These are phyloP conservation scores for Arthrobotrys musiformis DNA, from an alignment of 2,329 filamentous ascomycete species.

Conservation along the genomic window DNA sequence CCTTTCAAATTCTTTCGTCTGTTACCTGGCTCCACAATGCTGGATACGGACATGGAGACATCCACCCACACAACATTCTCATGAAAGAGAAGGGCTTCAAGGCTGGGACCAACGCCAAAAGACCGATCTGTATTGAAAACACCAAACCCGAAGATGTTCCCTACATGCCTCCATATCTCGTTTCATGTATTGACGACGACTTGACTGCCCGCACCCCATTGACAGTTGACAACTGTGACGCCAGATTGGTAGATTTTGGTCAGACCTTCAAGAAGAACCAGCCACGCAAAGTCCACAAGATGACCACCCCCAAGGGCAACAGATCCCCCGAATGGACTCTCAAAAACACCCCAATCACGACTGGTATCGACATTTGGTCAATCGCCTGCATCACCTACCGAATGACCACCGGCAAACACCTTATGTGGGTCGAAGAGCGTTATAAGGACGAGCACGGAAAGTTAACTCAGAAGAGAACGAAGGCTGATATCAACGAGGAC, in stretches of 20 bases:
- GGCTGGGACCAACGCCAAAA: constrained; percentile 43
- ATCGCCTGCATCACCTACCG: constrained; percentile 47
- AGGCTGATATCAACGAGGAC: constrained; percentile 39
- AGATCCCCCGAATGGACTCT: constrained; percentile 48
- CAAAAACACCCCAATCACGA: constrained; percentile 38
- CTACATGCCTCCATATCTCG: constrained; percentile 49
- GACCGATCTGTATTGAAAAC: constrained; percentile 28
- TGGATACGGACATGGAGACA: constrained; percentile 51
- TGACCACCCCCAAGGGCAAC: constrained; percentile 50
- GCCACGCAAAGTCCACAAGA: constrained; percentile 42
- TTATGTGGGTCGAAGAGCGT: constrained; percentile 47
- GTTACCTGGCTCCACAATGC: constrained; percentile 49
- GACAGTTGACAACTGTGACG: constrained; percentile 45
- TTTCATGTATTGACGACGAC: constrained; percentile 49
- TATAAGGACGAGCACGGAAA: constrained; percentile 40
- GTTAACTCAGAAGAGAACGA: constrained; percentile 48
- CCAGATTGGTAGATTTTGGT: constrained; percentile 48
- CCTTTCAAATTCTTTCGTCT: constrained; percentile 39
- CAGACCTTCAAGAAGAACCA: constrained; percentile 54
- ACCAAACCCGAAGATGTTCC: constrained; percentile 38
- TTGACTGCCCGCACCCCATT: constrained; percentile 38
- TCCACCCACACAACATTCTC: constrained; percentile 53
- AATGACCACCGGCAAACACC: constrained; percentile 47
- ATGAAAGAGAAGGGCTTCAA: constrained; percentile 53
- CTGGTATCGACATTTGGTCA: constrained; percentile 47